Evolutionary conservation across 257 asterid species (phyloP).

Genomic region (Solanum bulbocastanum): DNA sequence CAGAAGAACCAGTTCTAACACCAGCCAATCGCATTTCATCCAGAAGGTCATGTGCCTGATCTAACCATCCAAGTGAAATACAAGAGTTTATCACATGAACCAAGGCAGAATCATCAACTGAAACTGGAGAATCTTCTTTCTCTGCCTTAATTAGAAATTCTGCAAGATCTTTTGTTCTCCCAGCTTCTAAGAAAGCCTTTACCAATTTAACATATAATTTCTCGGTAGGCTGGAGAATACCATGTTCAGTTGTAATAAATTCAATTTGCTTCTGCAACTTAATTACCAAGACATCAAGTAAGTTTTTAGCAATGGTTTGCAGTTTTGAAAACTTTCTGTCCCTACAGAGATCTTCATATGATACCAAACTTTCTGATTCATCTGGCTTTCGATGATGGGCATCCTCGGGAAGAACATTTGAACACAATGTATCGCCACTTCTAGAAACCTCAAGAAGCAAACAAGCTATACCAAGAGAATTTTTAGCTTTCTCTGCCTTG

Average conservation of each 20-base stretch:
- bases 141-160: conserved; percentile 62
- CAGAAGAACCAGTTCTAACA: conserved; percentile 54
- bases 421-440: background rate
- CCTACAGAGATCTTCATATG: conserved; percentile 43
- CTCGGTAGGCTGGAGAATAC: conserved; percentile 86
- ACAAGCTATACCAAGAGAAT: conserved; percentile 54
- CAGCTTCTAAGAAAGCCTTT: conserved; percentile 65
- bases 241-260: conserved; percentile 67
- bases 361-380: conserved; percentile 12
- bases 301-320: conserved; percentile 48
- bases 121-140: conserved; percentile 60
- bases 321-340: conserved; percentile 54
- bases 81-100: conserved; percentile 61
- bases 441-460: conserved; percentile 29
- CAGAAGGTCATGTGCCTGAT: conserved; percentile 81
- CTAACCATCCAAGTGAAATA: conserved; percentile 76
- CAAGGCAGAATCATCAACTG: conserved; percentile 54
- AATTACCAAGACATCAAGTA: conserved; percentile 38
- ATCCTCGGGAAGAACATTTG: conserved; percentile 8
- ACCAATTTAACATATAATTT: conserved; percentile 58
- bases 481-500: conserved; percentile 66
- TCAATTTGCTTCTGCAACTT: conserved; percentile 61
- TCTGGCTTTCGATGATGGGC: conserved; percentile 9
- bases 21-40: conserved; percentile 93
- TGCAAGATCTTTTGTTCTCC: conserved; percentile 55